Percentiles rank a stretch among this genome's conserved stretches.
Evolutionary conservation across 805 yeast species (phyloP).

Genomic region (Nakazawaea peltata): DNA sequence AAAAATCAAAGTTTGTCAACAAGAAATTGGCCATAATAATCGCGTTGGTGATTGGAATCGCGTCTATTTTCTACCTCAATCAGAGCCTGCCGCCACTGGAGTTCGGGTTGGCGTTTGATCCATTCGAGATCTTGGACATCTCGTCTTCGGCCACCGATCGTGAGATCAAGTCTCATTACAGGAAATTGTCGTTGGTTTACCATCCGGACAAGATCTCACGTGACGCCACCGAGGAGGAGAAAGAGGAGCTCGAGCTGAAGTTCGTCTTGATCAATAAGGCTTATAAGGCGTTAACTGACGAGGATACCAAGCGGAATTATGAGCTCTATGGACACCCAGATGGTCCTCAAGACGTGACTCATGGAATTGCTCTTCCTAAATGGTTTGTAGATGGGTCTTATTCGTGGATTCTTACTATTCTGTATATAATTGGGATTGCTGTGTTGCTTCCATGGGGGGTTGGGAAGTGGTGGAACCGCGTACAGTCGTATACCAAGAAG

Average conservation of each 20-base stretch:
- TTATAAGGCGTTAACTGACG: slow-evolving; percentile 92
- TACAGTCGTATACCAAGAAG: slow-evolving; percentile 69
- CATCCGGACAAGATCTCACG: slow-evolving; percentile 91
- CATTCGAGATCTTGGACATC: slow-evolving; percentile 79
- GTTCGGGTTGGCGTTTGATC: slow-evolving; percentile 53
- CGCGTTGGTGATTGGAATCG: slow-evolving; percentile 57
- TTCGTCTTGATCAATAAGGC: slow-evolving; percentile 85
- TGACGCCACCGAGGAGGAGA: slow-evolving; percentile 49
- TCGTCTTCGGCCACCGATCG: slow-evolving; percentile 57
- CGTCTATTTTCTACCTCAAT: slow-evolving; percentile 31
- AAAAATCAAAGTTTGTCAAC: slow-evolving; percentile 27
- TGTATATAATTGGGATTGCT: slow-evolving; percentile 69
- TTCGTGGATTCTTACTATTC: slow-evolving; percentile 47
- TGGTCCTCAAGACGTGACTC: slow-evolving; percentile 85
- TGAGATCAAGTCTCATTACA: slow-evolving; percentile 73
- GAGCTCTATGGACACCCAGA: slow-evolving; percentile 94
- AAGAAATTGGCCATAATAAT: slow-evolving; percentile 19
- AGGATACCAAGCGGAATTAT: slow-evolving; percentile 71
- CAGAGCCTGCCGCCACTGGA: slow-evolving; percentile 37
- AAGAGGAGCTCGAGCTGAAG: slow-evolving; percentile 55
- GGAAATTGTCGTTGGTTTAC: slow-evolving; percentile 77
- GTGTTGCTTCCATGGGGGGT: slow-evolving; percentile 74
- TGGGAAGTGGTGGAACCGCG: slow-evolving; percentile 84
- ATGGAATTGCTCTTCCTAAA: slow-evolving; percentile 93
- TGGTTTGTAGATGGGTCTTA: slow-evolving; percentile 82